Evolutionary conservation across 2,329 filamentous ascomycete species (phyloP), one percentile per base, ranked within the genome.

Genomic region (Ilyonectria destructans): DNA sequence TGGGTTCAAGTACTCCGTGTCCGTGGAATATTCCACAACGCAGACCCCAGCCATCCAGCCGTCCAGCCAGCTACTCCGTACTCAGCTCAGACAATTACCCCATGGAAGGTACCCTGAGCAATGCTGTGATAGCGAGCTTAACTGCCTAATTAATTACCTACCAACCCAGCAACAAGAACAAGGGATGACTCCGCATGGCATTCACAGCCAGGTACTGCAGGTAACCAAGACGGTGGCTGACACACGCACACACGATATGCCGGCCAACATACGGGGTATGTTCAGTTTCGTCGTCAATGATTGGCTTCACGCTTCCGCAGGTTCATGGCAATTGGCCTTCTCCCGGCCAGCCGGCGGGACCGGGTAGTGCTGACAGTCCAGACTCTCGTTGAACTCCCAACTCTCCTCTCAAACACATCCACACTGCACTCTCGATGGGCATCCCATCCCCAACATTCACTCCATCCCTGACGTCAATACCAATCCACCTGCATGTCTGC

Each of bases 391-490:
- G 62, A 71, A 52, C 52, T 33, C 54, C 49, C 56, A 48, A 37
- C 51, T 58, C 48, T 51, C 31, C 15, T 37, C 17, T 29, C 51
- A 43, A 67, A 23, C 69, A 15, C 40, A 43, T 58, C 13, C 26
- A 19, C 56, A 26, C 57, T 57, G 26, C 59, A 48, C 61, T 60
- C 64, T 59, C 51, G 8, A 60, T 65, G 62, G 52, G 64, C 48
- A 64, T 70, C 29, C 37, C 67, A 61, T 70, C 71, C 73, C 69
- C 71, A 75, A 74, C 73, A 74, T 65, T 74, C 65, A 62, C 58
- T 63, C 43, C 67, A 56, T 23, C 61, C 69, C 71, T 69, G 58
- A 74, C 58, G 68, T 75, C 70, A 68, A 69, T 33, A 26, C 49
- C 60, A 31, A 57, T 51, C 54, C 58, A 59, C 55, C 43, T 57